Evolutionary conservation across 2,329 filamentous ascomycete species (phyloP).

Genomic region (Aspergillus pseudotamarii): DNA sequence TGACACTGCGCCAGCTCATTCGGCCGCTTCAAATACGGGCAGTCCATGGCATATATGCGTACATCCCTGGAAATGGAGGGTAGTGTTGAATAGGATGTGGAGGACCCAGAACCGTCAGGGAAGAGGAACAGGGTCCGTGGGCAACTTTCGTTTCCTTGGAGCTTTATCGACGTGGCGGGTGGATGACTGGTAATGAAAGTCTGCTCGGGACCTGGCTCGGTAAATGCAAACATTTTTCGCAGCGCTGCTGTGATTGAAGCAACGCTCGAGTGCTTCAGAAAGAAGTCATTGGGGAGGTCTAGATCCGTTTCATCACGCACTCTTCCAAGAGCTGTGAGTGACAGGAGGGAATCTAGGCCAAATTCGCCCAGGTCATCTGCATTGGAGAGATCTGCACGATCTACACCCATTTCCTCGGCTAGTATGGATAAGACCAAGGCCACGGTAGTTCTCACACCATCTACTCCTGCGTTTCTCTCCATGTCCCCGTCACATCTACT

Average conservation of each 20-base stretch:
- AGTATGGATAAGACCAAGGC: not conserved
- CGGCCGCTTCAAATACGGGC: not conserved
- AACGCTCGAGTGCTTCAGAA: not conserved
- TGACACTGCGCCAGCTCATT: not conserved
- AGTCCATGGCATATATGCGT: not conserved
- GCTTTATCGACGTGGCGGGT: not conserved
- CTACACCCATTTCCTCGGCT: not conserved
- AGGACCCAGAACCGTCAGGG: not conserved
- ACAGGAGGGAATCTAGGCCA: not conserved
- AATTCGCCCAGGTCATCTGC: not conserved
- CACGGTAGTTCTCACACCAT: not conserved
- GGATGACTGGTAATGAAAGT: not conserved
- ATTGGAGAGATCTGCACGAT: not conserved
- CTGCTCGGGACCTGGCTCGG: no score
- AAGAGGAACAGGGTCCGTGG: not conserved
- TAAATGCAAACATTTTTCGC: not conserved
- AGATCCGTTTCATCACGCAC: not conserved
- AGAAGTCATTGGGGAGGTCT: not conserved
- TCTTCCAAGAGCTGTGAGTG: not conserved
- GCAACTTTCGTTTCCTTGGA: not conserved
- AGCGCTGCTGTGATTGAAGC: not conserved
- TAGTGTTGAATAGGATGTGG: not conserved
- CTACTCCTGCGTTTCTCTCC: not conserved
- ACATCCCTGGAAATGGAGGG: not conserved
- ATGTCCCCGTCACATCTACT: not conserved